Percentiles rank a stretch among this genome's conserved stretches.
These are phyloP conservation scores for maize (Zea mays) DNA, from an alignment of 176 grass and related monocot species.

Conservation along the genomic window DNA sequence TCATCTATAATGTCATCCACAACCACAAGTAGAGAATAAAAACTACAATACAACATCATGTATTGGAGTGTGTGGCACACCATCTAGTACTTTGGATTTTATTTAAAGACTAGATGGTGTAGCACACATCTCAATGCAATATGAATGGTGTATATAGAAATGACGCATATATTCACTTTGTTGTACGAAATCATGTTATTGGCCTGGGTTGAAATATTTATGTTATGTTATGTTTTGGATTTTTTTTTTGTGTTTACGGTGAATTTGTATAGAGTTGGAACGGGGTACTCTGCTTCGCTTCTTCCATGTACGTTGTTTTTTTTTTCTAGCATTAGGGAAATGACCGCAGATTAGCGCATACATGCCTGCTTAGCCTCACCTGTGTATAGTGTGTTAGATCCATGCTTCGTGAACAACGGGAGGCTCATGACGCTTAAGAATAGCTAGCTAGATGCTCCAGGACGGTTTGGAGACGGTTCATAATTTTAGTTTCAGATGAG, in stretches of 20 bases:
- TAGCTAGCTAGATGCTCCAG: too few species aligned
- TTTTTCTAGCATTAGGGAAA: too few species aligned
- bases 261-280: slow-evolving; percentile 41
- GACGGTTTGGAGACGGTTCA: too few species aligned
- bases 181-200: rapidly evolving
- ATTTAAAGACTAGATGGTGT: not conserved
- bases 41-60: slow-evolving; percentile 1
- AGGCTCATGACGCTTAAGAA: too few species aligned
- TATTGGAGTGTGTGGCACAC: not conserved
- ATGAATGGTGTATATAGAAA: not conserved
- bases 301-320: too few species aligned
- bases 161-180: rapidly evolving
- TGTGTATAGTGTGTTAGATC: too few species aligned
- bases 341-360: too few species aligned
- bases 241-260: not conserved
- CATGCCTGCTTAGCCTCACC: too few species aligned
- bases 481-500: too few species aligned
- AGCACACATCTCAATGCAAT: slow-evolving; percentile 20
- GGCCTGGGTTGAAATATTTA: not conserved
- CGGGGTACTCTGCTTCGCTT: too few species aligned
- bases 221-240: not conserved
- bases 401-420: too few species aligned
- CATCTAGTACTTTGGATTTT: not conserved
- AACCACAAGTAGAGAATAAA: not conserved
- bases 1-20: not conserved